Percentiles rank a stretch among this genome's conserved stretches.
These are phyloP conservation scores for Aeschynomene evenia DNA, from an alignment of 306 rosid genomes.

Conservation along the genomic window DNA sequence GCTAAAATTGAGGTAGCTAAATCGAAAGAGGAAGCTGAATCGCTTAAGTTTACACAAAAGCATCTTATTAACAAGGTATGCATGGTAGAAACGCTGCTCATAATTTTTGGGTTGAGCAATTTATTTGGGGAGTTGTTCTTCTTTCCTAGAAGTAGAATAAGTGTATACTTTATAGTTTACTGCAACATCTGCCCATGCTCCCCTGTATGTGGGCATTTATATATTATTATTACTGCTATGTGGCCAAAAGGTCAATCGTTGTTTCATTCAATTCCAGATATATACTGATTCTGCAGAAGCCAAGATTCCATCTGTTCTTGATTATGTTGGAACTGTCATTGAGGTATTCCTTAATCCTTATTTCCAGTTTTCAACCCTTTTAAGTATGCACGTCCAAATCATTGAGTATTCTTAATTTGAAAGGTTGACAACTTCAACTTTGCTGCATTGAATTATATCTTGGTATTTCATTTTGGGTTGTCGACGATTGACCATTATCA, in stretches of 20 bases:
- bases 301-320: slow-evolving; percentile 90
- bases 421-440: slow-evolving; percentile 2
- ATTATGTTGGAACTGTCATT: slow-evolving; percentile 82
- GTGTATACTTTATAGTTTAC: slow-evolving; percentile 2
- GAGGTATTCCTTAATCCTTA: slow-evolving; percentile 74
- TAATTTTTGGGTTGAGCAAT: neutral
- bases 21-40: slow-evolving; percentile 69
- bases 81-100: slow-evolving; percentile 13
- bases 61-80: slow-evolving; percentile 82
- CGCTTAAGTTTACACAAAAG: slow-evolving; percentile 75
- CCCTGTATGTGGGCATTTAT: neutral
- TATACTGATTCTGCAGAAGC: slow-evolving; percentile 93
- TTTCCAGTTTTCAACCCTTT: neutral
- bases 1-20: slow-evolving; percentile 64
- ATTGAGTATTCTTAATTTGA: slow-evolving; percentile 16
- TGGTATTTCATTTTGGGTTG: slow-evolving; percentile 16
- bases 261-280: slow-evolving; percentile 54
- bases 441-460: neutral
- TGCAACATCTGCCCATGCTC: slow-evolving; percentile 12
- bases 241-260: slow-evolving; percentile 11
- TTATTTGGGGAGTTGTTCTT: slow-evolving; percentile 5
- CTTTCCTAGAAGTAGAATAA: neutral
- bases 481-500: neutral
- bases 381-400: slow-evolving; percentile 10
- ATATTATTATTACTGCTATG: slow-evolving; percentile 7